A percentile compares a stretch with the other conserved stretches of the same genome.
Conservation (phyloP, 2,329 filamentous ascomycete species). For the Dothideomycetidae sp. region DNA sequence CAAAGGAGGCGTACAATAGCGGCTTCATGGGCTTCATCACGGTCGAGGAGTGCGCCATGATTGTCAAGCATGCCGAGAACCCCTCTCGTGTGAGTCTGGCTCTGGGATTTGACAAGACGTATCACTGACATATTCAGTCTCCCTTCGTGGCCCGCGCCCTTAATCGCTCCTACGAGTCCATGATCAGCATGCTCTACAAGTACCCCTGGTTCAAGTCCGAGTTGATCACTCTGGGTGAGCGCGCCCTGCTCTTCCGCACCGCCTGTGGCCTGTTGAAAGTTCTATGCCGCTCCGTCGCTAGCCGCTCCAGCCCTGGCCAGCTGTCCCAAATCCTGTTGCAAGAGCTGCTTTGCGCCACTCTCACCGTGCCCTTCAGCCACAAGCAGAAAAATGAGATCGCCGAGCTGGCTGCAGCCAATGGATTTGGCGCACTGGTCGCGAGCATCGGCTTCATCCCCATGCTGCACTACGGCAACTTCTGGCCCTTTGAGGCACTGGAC, state of each 20-base stretch:
- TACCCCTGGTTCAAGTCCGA: constrained; percentile 36
- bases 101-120: too few species aligned
- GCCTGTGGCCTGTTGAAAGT: constrained; percentile 15
- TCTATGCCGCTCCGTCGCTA: constrained; percentile 16
- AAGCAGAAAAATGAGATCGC: constrained; percentile 19
- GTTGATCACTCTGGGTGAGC: constrained; percentile 33
- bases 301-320: constrained; percentile 8
- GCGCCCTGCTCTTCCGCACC: constrained; percentile 30
- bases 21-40: constrained; percentile 40
- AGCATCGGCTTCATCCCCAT: constrained; percentile 17
- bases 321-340: constrained; percentile 19
- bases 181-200: constrained; percentile 39
- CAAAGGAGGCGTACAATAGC: constrained; percentile 30
- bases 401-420: constrained; percentile 10
- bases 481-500: constrained; percentile 21
- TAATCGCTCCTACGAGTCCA: constrained; percentile 39
- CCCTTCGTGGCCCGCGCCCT: constrained; percentile 35
- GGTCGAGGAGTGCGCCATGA: constrained; percentile 34
- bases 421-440: constrained; percentile 14
- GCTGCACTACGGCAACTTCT: constrained; percentile 12
- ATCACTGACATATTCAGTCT: constrained; percentile 25
- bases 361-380: constrained; percentile 22
- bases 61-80: constrained; percentile 34
- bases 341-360: constrained; percentile 20
- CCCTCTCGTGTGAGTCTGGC: constrained; percentile 35